Base-by-base conservation (phyloP, 1,139 yeast genomes). In the Geotrichum phurueaensis region DNA sequence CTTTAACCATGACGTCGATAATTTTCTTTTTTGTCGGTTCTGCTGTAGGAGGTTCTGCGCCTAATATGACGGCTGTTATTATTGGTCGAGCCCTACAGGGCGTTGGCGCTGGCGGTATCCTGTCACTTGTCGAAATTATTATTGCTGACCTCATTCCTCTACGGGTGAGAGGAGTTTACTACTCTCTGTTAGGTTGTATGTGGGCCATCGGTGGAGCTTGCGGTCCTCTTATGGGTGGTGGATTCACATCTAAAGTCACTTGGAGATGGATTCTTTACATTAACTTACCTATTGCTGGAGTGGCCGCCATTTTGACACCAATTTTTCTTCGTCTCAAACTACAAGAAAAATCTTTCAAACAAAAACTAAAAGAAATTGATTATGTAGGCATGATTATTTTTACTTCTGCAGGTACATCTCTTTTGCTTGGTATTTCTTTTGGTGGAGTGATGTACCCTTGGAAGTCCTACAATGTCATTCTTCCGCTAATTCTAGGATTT, bases 241-340 rank as follows among this genome's bases (percentile, higher is more conserved):
- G 85, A 0, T 81, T 85, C 65, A 78, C 86, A 0, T 70, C 82
- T 15, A 76, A 79, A 31, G 83, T 82, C 1, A 76, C 83, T n/a
- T 87, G 92, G 92, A 79, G 92, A 69, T 86, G 92, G 91, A 83
- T 88, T 66, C 87, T 86, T 70, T 87, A 83, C 70, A 78, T 87
- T 66, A 86, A 86, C 69, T 71, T 87, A 60, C 89, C 91, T 2
- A 73, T 85, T 50, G 87, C 87, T 25, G 90, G 87, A 0, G 63
- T 79, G 2, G 84, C 86, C 0, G 71, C 80, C n/a, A 68, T 73
- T 0, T 67, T 80, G 25, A 75, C 85, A 52, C 63, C 77, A 2
- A 65, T 78, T 43, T 77, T 81, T 13, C 83, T 83, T 70, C 76
- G 79, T 53, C 87, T 89, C 18, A 85, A 84, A 15, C 75, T 69